Percentiles rank a stretch among this genome's conserved stretches.
These are phyloP conservation scores for Lactifluus subvellereus DNA, from an alignment of 768 basidiomycete species.

Conservation along the genomic window DNA sequence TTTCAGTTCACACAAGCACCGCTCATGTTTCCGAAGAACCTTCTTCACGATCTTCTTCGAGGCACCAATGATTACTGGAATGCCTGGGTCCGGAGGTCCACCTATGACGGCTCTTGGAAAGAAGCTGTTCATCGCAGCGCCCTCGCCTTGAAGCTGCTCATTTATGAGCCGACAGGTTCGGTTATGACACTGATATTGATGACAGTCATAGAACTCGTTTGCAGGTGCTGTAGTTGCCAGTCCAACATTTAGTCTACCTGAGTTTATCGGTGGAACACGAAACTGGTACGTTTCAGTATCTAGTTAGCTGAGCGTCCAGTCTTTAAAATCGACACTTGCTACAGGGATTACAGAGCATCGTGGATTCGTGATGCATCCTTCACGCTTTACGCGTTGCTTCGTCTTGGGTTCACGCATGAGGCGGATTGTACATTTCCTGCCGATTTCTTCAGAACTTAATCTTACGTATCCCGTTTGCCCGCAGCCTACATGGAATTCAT, in stretches of 20 bases:
- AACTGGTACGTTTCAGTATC: conserved; percentile 57
- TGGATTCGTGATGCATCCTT: conserved; percentile 98
- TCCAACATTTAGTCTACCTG: conserved; percentile 91
- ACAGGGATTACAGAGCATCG: conserved; percentile 46
- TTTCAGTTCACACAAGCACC: not conserved
- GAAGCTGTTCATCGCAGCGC: conserved; percentile 92
- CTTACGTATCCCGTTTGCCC: conserved; percentile 7
- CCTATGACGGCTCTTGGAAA: conserved; percentile 91
- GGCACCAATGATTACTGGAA: conserved; percentile 84
- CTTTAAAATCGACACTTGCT: conserved; percentile 5
- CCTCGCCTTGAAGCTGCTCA: conserved; percentile 87
- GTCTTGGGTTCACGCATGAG: conserved; percentile 91
- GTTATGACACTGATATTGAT: not conserved
- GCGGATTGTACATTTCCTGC: conserved; percentile 57
- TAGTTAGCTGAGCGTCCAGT: not conserved
- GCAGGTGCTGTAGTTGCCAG: conserved; percentile 88
- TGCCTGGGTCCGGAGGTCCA: conserved; percentile 82
- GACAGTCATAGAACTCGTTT: conserved; percentile 6
- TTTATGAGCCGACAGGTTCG: conserved; percentile 82
- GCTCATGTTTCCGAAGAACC: conserved; percentile 34
- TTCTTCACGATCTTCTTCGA: conserved; percentile 51
- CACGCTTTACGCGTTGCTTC: conserved; percentile 88
- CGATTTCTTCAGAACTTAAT: conserved; percentile 4
- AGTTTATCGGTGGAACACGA: conserved; percentile 82
- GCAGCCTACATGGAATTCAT: conserved; percentile 90